Evolutionary conservation across 208 protist genomes (phyloP), one percentile per base, ranked within the genome.

Genomic region (Acanthamoeba royreba): DNA sequence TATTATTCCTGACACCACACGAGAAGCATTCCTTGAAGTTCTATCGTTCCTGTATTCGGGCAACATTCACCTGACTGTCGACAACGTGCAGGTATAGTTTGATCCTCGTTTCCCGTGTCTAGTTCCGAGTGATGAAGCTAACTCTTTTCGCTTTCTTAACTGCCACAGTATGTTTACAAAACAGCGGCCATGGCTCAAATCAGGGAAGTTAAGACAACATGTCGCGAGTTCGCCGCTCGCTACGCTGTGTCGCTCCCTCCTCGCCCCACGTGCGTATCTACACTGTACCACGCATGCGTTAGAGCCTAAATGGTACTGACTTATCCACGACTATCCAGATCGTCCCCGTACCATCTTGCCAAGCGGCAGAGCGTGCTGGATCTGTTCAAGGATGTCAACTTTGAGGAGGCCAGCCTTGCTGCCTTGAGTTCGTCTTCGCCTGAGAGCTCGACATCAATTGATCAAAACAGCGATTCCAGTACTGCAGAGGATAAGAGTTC

Each of bases 361-460:
- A 81, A 81, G 69, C 69, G 69, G 13, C 69, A 81, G 69, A 81
- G 69, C 69, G 69, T 81, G 69, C 5, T 81, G 13, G 69, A 81
- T 42, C 69, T 49, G 3, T 81, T 81, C 42, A 43, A 47, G 69
- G n/a, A 81, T 19, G 69, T 81, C 69, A 47, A 81, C 42, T 81
- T 81, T 13, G 69, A 81, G 42, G 69, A 81, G 19, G 69, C 69
- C 9, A 35, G 42, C 0, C 3, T 25, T 11, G 69, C 69, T n/a
- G 69, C 40, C 4, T 5, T 81, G 17, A 25, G 25, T 11, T n/a
- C 40, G 1, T 79, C 28, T 19, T 11, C 38, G 19, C 7, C 17
- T 0, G 19, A 35, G 55, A 35, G 25, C 22, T 15, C 31, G 1
- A 17, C 1, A 22, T 2, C 13, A 22, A 31, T 0, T 31, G 53